A percentile compares a stretch with the other conserved stretches of the same genome.
These are phyloP conservation scores for Ensete glaucum DNA, from an alignment of 176 grass and related monocot species.

Conservation along the genomic window DNA sequence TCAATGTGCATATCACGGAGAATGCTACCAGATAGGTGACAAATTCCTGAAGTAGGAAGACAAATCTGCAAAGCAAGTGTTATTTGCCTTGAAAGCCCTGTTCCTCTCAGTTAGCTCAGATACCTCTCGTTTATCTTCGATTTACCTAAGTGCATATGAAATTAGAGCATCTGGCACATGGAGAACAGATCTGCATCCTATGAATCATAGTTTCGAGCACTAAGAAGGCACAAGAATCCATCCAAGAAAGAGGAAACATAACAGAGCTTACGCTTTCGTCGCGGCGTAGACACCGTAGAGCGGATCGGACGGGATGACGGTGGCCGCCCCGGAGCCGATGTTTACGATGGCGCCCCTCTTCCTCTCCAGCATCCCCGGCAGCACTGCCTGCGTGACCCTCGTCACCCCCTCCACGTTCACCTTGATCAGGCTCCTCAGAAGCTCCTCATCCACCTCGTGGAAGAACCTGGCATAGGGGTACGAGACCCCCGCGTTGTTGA, in stretches of 20 bases:
- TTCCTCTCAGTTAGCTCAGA: no score
- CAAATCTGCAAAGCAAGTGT: no score
- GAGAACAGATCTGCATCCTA: no score
- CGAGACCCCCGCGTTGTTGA: conserved; percentile 47
- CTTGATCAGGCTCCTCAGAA: conserved; percentile 19
- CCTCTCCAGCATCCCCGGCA: conserved; percentile 29
- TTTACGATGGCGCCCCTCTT: conserved; percentile 39
- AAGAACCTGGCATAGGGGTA: conserved; percentile 26
- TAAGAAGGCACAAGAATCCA: no score
- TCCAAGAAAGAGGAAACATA: neutral
- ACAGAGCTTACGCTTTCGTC: conserved; percentile 17
- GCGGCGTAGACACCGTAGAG: conserved; percentile 38
- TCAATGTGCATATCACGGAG: no score
- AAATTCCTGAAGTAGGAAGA: no score
- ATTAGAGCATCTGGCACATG: no score
- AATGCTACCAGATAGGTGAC: no score
- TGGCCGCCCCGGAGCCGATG: conserved; percentile 32
- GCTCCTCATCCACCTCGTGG: conserved; percentile 37
- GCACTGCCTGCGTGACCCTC: conserved; percentile 28
- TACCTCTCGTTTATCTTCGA: no score
- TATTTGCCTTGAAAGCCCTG: no score
- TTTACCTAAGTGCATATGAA: no score
- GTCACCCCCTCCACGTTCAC: conserved; percentile 36
- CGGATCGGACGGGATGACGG: conserved; percentile 33
- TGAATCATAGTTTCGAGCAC: neutral